Conservation (phyloP, 257 asterid genomes). For the Avicennia marina region DNA sequence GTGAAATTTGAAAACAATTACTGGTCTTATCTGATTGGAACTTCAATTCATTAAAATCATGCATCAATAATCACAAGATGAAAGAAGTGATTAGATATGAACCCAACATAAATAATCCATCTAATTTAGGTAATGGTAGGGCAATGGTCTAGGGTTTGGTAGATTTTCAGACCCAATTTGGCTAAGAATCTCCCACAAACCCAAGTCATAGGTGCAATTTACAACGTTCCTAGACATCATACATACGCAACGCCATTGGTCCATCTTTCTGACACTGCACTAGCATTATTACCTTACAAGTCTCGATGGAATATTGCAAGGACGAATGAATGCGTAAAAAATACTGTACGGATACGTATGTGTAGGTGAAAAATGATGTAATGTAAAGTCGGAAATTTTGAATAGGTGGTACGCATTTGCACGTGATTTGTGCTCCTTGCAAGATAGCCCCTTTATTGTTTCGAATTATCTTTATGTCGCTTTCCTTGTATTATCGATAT, state of each 20-base stretch:
- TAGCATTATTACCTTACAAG: not conserved
- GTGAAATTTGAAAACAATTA: too few relatives aligned
- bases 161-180: conserved; percentile 2
- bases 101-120: too few relatives aligned
- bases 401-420: conserved; percentile 39
- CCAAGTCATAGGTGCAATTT: conserved; percentile 21
- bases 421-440: conserved; percentile 29
- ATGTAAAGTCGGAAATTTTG: conserved; percentile 29
- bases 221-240: conserved; percentile 23
- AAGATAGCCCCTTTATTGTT: conserved; percentile 17
- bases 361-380: not conserved
- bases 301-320: not conserved
- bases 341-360: conserved; percentile 10
- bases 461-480: not conserved
- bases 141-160: too few relatives aligned
- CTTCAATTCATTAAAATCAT: too few relatives aligned
- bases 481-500: not conserved
- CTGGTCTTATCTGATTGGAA: too few relatives aligned
- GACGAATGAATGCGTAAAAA: not conserved
- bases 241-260: conserved; percentile 11
- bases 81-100: too few relatives aligned
- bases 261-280: conserved; percentile 19
- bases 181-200: too few relatives aligned
- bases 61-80: too few relatives aligned
- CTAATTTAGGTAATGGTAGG: too few relatives aligned